Evolutionary conservation across 306 rosid genomes (phyloP).

Genomic region (Elaeagnus macrophylla): DNA sequence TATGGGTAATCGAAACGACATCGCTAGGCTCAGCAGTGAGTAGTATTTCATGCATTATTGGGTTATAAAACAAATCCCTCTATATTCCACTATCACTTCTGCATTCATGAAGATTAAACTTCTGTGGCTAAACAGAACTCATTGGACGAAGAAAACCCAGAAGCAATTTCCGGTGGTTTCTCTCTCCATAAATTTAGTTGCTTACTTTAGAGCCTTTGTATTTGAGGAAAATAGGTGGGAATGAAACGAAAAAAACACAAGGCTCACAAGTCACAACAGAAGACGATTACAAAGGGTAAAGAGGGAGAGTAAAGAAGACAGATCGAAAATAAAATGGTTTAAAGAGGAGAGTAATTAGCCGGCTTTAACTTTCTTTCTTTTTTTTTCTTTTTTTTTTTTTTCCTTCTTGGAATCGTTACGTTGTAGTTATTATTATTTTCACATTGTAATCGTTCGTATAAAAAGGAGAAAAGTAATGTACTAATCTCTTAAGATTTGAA

Average conservation of each 20-base stretch:
- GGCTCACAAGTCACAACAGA: constrained; percentile 6
- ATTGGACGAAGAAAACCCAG: constrained; percentile 15
- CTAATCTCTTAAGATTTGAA: no score
- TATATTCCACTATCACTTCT: constrained; percentile 20
- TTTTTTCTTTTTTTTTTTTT: no score
- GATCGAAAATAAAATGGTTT: background rate
- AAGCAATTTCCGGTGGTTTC: constrained; percentile 22
- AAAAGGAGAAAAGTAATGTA: no score
- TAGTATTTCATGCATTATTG: constrained; percentile 69
- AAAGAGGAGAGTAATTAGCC: no score
- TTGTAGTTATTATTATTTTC: no score
- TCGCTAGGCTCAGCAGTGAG: constrained; percentile 25
- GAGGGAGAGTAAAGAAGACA: background rate
- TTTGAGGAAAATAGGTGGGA: constrained; percentile 32
- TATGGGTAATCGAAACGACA: constrained; percentile 28
- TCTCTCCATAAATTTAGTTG: constrained; percentile 6
- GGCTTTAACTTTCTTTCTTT: no score
- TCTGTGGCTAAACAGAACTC: constrained; percentile 1
- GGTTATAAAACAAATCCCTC: constrained; percentile 7
- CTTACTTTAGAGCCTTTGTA: constrained; percentile 35
- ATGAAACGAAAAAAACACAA: constrained; percentile 31
- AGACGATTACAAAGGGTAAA: constrained; percentile 6
- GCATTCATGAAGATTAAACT: background rate
- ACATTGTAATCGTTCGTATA: no score
- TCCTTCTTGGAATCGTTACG: no score